These are phyloP conservation scores for Linnemannia elongata DNA, from an alignment of 192 early-diverging fungal genomes.

Conservation along the genomic window DNA sequence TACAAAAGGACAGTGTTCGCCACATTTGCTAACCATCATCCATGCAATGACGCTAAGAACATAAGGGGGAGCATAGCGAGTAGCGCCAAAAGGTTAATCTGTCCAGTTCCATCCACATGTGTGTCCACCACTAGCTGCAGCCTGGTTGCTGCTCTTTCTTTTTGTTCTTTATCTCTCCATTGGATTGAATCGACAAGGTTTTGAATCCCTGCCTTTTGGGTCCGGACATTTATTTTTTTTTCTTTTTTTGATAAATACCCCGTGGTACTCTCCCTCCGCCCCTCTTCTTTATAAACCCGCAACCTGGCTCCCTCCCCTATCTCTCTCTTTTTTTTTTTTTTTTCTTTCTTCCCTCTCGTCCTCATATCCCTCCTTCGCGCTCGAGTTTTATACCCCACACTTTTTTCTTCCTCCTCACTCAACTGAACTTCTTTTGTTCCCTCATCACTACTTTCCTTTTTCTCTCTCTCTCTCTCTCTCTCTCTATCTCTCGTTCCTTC, in stretches of 20 bases:
- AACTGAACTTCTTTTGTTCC: background rate
- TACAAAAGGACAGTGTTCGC: background rate
- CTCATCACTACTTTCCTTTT: background rate
- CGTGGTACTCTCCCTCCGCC: background rate
- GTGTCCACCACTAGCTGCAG: background rate
- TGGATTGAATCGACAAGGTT: too few relatives aligned
- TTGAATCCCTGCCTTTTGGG: too few relatives aligned
- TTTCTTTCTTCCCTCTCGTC: background rate
- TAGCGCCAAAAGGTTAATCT: background rate
- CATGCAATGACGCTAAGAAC: background rate
- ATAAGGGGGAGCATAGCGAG: background rate
- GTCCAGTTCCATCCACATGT: background rate
- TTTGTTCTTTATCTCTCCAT: too few relatives aligned
- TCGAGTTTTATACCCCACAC: background rate
- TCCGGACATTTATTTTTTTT: too few relatives aligned
- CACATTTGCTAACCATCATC: too few relatives aligned
- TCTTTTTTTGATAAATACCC: background rate
- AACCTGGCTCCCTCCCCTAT: background rate
- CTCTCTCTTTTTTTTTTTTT: background rate
- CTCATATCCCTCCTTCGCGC: too few relatives aligned
- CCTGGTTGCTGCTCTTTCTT: too few relatives aligned
- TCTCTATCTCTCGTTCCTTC: background rate
- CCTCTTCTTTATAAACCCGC: background rate
- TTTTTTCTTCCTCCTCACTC: background rate
- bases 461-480: too few relatives aligned